A percentile compares a stretch with the other conserved stretches of the same genome.
phyloP scores from a whole-genome alignment of 2,329 filamentous ascomycete species.

The Penicillium sp. region DNA sequence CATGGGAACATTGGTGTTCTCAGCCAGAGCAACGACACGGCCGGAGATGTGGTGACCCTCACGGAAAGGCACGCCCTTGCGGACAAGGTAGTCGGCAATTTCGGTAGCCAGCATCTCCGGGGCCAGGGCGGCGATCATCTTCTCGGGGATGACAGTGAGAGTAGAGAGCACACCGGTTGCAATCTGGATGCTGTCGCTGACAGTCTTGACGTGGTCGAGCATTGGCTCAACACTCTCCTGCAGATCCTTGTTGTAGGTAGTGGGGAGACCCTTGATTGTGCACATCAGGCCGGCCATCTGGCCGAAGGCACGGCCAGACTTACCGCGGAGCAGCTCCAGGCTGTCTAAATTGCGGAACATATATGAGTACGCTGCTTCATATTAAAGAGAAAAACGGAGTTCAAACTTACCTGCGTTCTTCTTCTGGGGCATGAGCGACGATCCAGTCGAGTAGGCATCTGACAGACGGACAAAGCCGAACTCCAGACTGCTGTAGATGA shows the following conservation, averaged over 20 bases:
- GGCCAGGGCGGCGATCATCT: constrained; percentile 76
- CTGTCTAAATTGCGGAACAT: constrained; percentile 52
- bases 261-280: constrained; percentile 72
- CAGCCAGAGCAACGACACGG: constrained; percentile 68
- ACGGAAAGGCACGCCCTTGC: constrained; percentile 67
- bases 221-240: constrained; percentile 86
- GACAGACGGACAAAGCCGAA: constrained; percentile 74
- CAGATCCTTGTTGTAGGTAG: constrained; percentile 88
- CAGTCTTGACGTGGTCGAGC: constrained; percentile 78
- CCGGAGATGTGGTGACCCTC: constrained; percentile 79
- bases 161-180: constrained; percentile 78
- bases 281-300: constrained; percentile 79
- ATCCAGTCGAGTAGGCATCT: constrained; percentile 77
- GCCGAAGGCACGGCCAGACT: constrained; percentile 73
- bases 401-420: constrained; percentile 59
- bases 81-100: constrained; percentile 50
- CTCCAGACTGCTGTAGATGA: constrained; percentile 74
- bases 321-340: constrained; percentile 73
- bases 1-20: constrained; percentile 66
- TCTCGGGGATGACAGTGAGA: constrained; percentile 65
- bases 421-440: constrained; percentile 78
- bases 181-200: constrained; percentile 78
- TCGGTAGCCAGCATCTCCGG: constrained; percentile 76
- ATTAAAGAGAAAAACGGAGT: not conserved
- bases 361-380: not conserved